A percentile compares a stretch with the other conserved stretches of the same genome.
phyloP scores from a whole-genome alignment of 164 flowering plant genomes.

The Amborella trichopoda region DNA sequence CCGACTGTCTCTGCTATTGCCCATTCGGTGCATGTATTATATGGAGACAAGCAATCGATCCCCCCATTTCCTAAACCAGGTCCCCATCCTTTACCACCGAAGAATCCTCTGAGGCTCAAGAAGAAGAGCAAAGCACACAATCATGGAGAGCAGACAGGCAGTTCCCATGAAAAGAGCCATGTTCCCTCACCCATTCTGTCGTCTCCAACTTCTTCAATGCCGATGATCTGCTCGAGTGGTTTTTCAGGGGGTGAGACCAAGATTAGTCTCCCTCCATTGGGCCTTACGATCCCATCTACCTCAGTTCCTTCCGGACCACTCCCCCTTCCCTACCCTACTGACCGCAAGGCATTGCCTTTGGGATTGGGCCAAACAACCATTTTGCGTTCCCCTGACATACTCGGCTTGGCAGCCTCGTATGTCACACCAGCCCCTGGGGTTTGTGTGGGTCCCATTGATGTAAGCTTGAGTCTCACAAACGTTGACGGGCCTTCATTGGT shows the following conservation, averaged over 20 bases:
- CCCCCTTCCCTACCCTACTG: neutral
- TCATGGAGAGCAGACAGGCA: neutral
- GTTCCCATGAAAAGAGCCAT: neutral
- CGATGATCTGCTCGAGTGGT: slow-evolving; percentile 10
- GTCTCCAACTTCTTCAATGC: slow-evolving; percentile 18
- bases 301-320: slow-evolving; percentile 5
- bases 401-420: slow-evolving; percentile 51
- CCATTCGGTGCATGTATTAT: slow-evolving; percentile 71
- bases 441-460: slow-evolving; percentile 10
- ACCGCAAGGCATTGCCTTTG: too few species aligned
- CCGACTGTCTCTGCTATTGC: slow-evolving; percentile 84
- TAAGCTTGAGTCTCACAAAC: slow-evolving; percentile 19
- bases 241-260: slow-evolving; percentile 26
- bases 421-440: slow-evolving; percentile 38
- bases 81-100: slow-evolving; percentile 65
- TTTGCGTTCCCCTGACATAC: slow-evolving; percentile 62
- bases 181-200: slow-evolving; percentile 5
- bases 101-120: slow-evolving; percentile 55
- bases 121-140: slow-evolving; percentile 28
- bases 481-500: slow-evolving; percentile 17
- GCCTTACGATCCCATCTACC: slow-evolving; percentile 18
- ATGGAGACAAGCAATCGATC: slow-evolving; percentile 60
- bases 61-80: slow-evolving; percentile 82
- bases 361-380: slow-evolving; percentile 22
- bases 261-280: slow-evolving; percentile 20